These are phyloP conservation scores for Castanea crenata DNA, from an alignment of 306 rosid species.

Conservation along the genomic window DNA sequence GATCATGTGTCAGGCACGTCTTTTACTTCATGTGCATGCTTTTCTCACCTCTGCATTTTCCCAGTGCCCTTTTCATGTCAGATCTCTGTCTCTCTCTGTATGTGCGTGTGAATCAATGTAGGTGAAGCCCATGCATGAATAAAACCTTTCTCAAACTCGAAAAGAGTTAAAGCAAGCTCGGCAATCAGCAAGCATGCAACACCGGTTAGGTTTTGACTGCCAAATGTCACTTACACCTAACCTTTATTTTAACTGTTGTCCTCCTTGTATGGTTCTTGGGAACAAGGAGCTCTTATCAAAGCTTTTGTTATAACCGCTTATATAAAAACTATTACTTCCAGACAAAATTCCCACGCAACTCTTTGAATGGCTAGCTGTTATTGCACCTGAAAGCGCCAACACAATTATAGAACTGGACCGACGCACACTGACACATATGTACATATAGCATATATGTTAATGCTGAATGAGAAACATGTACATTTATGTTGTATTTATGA, in stretches of 20 bases:
- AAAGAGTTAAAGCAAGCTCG: background rate
- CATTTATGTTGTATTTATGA: background rate
- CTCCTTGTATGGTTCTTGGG: slow-evolving; percentile 15
- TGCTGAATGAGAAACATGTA: no score
- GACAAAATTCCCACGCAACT: background rate
- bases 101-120: background rate
- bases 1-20: slow-evolving; percentile 50
- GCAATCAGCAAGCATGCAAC: slow-evolving; percentile 22
- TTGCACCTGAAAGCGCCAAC: background rate
- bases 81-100: background rate
- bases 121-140: no score
- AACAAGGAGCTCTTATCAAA: slow-evolving; percentile 9
- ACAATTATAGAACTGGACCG: background rate
- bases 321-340: background rate
- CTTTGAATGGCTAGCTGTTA: background rate
- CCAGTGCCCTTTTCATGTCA: background rate
- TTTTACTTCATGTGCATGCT: slow-evolving; percentile 40
- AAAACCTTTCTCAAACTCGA: no score
- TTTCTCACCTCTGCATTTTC: slow-evolving; percentile 19
- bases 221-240: slow-evolving; percentile 11
- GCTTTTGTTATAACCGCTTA: slow-evolving; percentile 19
- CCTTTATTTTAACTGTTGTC: slow-evolving; percentile 21
- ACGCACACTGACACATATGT: background rate
- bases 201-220: slow-evolving; percentile 25
- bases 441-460: no score